Evolutionary conservation across 352 stramenopile species (phyloP).

Genomic region (Ophiocytium majus): DNA sequence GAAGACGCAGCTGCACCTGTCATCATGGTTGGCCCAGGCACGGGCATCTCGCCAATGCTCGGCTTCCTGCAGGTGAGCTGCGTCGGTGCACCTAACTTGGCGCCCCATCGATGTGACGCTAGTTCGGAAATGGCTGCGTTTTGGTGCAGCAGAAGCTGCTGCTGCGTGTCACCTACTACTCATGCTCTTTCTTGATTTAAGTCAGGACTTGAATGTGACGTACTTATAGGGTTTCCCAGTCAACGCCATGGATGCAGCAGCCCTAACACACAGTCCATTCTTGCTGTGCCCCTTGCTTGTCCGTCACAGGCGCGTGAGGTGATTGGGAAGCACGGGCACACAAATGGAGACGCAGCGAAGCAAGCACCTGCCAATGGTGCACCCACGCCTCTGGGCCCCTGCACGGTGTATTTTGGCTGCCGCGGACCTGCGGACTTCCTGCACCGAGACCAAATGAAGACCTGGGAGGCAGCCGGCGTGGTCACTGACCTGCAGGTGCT

Average conservation of each 20-base stretch:
- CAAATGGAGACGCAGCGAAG: no score
- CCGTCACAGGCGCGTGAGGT: not conserved
- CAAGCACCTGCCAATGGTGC: not conserved
- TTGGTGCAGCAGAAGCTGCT: no score
- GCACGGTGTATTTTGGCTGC: slow-evolving; percentile 35
- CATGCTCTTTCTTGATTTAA: no score
- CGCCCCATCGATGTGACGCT: no score
- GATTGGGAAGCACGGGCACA: no score
- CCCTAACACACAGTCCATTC: no score
- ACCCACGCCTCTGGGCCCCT: slow-evolving; percentile 15
- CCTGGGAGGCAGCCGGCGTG: slow-evolving; percentile 15
- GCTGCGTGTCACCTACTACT: no score
- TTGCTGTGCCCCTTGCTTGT: not conserved
- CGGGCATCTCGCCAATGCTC: slow-evolving; percentile 31
- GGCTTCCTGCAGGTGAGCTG: slow-evolving; percentile 25
- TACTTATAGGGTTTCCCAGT: no score
- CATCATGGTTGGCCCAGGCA: slow-evolving; percentile 32
- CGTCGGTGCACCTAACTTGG: no score
- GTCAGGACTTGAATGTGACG: no score
- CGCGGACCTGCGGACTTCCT: slow-evolving; percentile 28
- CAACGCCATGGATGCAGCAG: no score
- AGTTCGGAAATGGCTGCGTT: no score
- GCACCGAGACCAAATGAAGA: not conserved
- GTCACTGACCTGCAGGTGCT: slow-evolving; percentile 31
- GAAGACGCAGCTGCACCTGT: not conserved